These are phyloP conservation scores for Suillus alpinus DNA, from an alignment of 768 basidiomycete species.

Conservation along the genomic window DNA sequence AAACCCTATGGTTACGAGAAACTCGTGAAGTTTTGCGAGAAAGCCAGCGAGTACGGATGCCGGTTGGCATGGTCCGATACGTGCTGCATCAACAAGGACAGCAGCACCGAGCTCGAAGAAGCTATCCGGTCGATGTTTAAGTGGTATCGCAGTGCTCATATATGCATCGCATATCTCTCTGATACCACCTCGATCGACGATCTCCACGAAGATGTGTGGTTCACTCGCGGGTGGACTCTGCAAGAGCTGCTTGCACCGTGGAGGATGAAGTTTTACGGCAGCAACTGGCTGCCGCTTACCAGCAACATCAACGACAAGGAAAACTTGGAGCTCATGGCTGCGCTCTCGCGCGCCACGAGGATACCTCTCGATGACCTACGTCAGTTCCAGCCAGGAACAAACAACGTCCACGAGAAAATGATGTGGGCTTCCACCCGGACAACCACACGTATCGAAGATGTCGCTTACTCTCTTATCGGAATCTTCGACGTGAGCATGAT, in stretches of 20 bases:
- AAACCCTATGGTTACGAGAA: slow-evolving; percentile 25
- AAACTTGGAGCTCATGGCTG: slow-evolving; percentile 18
- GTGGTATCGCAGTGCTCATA: slow-evolving; percentile 27
- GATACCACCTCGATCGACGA: slow-evolving; percentile 29
- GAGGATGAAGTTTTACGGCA: slow-evolving; percentile 30
- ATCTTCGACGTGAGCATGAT: slow-evolving; percentile 32
- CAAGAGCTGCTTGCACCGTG: slow-evolving; percentile 28
- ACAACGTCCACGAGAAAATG: slow-evolving; percentile 27
- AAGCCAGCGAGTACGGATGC: slow-evolving; percentile 26
- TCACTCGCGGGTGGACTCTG: slow-evolving; percentile 31
- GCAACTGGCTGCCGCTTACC: slow-evolving; percentile 24
- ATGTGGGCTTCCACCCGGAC: slow-evolving; percentile 33
- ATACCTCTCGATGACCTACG: slow-evolving; percentile 24
- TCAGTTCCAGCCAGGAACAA: slow-evolving; percentile 22
- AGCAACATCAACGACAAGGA: slow-evolving; percentile 26
- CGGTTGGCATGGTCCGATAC: slow-evolving; percentile 34
- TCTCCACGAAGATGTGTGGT: slow-evolving; percentile 25
- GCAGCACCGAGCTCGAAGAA: slow-evolving; percentile 33
- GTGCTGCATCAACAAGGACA: slow-evolving; percentile 33
- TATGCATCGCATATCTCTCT: slow-evolving; percentile 31
- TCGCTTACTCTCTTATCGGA: slow-evolving; percentile 32
- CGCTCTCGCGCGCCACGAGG: slow-evolving; percentile 24
- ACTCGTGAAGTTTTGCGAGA: slow-evolving; percentile 23
- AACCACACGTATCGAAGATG: slow-evolving; percentile 32
- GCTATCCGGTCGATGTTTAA: slow-evolving; percentile 34